A percentile compares a stretch with the other conserved stretches of the same genome.
Conservation (phyloP, 2,329 filamentous ascomycete species). For the Arthrobotrys iridis region DNA sequence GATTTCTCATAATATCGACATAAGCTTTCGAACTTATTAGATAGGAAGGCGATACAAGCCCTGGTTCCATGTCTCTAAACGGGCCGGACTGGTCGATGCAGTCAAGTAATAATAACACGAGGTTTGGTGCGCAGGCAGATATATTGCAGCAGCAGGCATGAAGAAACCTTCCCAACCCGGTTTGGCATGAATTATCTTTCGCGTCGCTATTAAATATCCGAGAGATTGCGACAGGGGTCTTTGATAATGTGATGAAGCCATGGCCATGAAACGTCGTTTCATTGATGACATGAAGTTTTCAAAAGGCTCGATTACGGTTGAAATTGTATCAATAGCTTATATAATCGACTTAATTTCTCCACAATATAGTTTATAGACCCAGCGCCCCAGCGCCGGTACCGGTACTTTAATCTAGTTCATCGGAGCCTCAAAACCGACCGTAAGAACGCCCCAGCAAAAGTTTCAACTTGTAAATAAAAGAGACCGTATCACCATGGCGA, state of each 20-base stretch:
- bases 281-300: neutral
- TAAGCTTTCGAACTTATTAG: conserved; percentile 34
- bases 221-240: conserved; percentile 10
- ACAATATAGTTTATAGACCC: neutral
- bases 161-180: conserved; percentile 50
- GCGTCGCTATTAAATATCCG: conserved; percentile 42
- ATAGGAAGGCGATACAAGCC: conserved; percentile 43
- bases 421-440: conserved; percentile 14
- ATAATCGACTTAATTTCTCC: neutral
- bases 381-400: conserved; percentile 9
- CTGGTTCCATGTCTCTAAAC: conserved; percentile 21
- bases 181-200: conserved; percentile 30
- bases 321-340: neutral
- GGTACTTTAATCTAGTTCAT: conserved; percentile 7
- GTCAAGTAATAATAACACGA: neutral
- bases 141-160: neutral
- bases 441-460: neutral
- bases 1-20: conserved; percentile 11
- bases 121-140: conserved; percentile 36
- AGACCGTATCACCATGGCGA: conserved; percentile 18
- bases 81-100: conserved; percentile 8
- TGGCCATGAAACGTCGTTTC: conserved; percentile 20
- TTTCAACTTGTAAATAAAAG: conserved; percentile 1
- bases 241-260: conserved; percentile 11
- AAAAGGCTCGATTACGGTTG: conserved; percentile 1